A percentile compares a stretch with the other conserved stretches of the same genome.
phyloP scores from a whole-genome alignment of 164 flowering plant genomes.

The Nelumbo lutea region DNA sequence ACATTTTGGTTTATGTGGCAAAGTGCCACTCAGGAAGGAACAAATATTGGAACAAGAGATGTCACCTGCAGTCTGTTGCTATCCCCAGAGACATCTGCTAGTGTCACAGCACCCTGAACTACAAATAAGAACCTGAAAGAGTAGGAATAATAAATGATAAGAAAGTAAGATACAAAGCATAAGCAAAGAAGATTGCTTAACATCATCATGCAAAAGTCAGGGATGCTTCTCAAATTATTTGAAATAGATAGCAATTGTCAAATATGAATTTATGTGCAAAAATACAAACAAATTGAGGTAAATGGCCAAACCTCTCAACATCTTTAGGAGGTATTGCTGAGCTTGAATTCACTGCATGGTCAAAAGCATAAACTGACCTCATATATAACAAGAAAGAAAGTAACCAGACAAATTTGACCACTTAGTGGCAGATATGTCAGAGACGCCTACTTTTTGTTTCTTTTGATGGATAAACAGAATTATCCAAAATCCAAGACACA shows the following conservation, averaged over 20 bases:
- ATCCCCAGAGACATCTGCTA: constrained; percentile 41
- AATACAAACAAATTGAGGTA: not conserved
- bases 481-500: too few relatives aligned
- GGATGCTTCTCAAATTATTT: not conserved
- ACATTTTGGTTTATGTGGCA: too few relatives aligned
- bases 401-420: not conserved
- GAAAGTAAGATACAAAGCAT: not conserved
- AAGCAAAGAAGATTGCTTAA: not conserved
- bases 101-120: constrained; percentile 55
- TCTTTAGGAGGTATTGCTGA: constrained; percentile 65
- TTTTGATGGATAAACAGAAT: too few relatives aligned
- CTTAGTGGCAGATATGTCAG: too few relatives aligned
- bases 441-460: too few relatives aligned
- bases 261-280: not conserved
- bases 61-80: constrained; percentile 48
- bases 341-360: constrained; percentile 55
- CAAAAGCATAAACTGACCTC: constrained; percentile 4
- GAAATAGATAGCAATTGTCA: not conserved
- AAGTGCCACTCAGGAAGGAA: too few relatives aligned
- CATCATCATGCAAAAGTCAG: not conserved
- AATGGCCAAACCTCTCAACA: constrained; percentile 63
- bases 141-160: not conserved
- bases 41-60: not conserved
- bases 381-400: not conserved
- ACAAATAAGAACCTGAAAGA: constrained; percentile 68